Evolutionary conservation across 176 grass and related monocot species (phyloP).

Genomic region (Bonia amplexicaulis): DNA sequence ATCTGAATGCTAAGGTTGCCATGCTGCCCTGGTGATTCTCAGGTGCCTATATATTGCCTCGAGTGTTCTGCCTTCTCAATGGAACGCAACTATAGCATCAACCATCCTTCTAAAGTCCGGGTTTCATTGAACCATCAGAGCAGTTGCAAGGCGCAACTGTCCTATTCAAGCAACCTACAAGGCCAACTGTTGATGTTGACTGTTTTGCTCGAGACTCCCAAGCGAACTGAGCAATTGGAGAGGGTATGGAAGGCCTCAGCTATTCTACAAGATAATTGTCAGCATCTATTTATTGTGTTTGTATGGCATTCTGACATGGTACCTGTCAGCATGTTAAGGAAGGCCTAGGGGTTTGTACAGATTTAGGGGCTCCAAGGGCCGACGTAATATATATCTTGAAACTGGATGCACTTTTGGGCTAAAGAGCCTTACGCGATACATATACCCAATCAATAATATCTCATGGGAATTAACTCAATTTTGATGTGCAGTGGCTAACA

Average conservation of each 20-base stretch:
- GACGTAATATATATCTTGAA: conserved; percentile 17
- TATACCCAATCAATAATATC: not conserved
- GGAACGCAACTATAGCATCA: not conserved
- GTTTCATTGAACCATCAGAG: not conserved
- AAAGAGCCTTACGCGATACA: not conserved
- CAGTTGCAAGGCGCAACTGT: not conserved
- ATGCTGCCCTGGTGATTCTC: not conserved
- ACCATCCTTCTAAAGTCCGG: not conserved
- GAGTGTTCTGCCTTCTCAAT: not conserved
- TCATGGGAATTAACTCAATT: conserved; percentile 33
- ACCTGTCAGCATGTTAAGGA: conserved; percentile 1
- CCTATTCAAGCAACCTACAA: conserved; percentile 15
- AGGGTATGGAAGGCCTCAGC: not conserved
- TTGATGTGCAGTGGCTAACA: not conserved
- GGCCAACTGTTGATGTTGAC: not conserved
- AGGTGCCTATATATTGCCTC: not conserved
- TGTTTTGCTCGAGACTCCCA: not conserved
- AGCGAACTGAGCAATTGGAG: not conserved
- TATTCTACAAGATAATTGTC: not conserved
- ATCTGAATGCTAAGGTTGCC: not conserved
- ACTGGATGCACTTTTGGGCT: not conserved
- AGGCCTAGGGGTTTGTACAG: conserved; percentile 34
- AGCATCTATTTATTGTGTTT: conserved; percentile 8
- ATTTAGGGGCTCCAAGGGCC: conserved; percentile 18
- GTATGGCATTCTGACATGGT: conserved; percentile 13